Base-by-base conservation (phyloP, 306 rosid genomes). In the Mimosa pudica region DNA sequence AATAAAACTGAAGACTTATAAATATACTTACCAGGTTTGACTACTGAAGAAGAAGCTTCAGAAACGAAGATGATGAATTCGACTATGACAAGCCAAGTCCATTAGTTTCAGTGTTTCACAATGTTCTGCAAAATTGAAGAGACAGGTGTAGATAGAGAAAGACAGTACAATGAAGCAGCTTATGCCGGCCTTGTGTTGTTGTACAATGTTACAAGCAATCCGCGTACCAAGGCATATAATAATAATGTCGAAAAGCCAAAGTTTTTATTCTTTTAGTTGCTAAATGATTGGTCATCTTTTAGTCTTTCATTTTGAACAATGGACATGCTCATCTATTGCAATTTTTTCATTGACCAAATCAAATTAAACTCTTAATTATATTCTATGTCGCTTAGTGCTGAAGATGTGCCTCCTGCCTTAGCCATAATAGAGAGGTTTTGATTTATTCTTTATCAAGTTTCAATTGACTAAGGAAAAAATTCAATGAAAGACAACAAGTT, bases 121-220 rank as follows among this genome's bases (percentile, higher is more conserved):
- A 44, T 75, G 49, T 54, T 71, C 52, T 10, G 18, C 14, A 17
- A 67, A 67, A 47, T 18, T 48, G 62, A 67, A 62, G 46, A 38
- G 52, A 30, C 74, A 74, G 46, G 10, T 51, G 16, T 60, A 57
- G 73, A 42, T 10, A 10, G 73, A 10, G 73, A 68, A 44, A 68
- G 52, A 68, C 16, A 66, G 38, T 70, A 66, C 84, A 84, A 77
- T 80, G 78, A 80, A 79, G 46, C 18, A 77, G 86, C 78, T 70
- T 70, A 5, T 79, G 92, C 92, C 89, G 90, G 93, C 92, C 70
- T 51, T 63, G 71, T 38, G 79, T 20, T 84, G 70, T 76, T 68
- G 65, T 45, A 75, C 20, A 74, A 81, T 85, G 89, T 85, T 72
- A 80, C 65, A 80, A 82, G 88, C 88, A 80, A 80, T 73, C 82